Percentiles rank a stretch among this genome's conserved stretches.
phyloP scores from a whole-genome alignment of 2,329 filamentous ascomycete species.

The Cladophialophora carrionii region DNA sequence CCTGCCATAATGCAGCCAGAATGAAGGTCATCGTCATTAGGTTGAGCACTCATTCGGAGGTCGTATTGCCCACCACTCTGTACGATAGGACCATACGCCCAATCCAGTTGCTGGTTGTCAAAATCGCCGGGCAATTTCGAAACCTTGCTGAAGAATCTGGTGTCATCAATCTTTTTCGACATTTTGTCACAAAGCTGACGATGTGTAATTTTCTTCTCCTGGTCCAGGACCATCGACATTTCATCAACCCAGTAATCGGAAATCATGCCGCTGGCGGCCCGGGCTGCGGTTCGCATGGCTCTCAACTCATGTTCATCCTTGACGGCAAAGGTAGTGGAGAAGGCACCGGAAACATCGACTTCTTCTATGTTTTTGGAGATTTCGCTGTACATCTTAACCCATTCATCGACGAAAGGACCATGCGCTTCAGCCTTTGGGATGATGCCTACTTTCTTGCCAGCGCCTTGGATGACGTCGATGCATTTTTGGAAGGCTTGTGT shows the following conservation, averaged over 20 bases:
- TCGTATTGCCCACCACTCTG: conserved; percentile 97
- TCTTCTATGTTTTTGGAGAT: conserved; percentile 85
- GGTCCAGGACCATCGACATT: conserved; percentile 93
- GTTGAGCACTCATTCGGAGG: conserved; percentile 74
- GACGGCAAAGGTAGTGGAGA: conserved; percentile 85
- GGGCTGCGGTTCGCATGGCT: conserved; percentile 89
- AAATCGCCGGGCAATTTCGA: conserved; percentile 84
- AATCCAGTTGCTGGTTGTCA: conserved; percentile 86
- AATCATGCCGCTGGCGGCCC: conserved; percentile 92
- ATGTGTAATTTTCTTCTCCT: conserved; percentile 96
- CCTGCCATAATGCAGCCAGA: conserved; percentile 92
- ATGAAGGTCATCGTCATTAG: conserved; percentile 74
- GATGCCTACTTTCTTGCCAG: conserved; percentile 89
- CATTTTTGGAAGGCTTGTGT: conserved; percentile 86
- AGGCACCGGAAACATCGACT: conserved; percentile 78
- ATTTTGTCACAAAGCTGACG: conserved; percentile 83
- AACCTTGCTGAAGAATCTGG: conserved; percentile 86
- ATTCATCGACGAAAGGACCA: conserved; percentile 93
- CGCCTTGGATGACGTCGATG: conserved; percentile 80
- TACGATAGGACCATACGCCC: conserved; percentile 86
- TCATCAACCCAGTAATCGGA: conserved; percentile 96
- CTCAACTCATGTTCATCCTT: conserved; percentile 96
- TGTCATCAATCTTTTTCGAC: conserved; percentile 86
- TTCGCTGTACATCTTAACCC: conserved; percentile 80
- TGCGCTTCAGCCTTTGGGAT: conserved; percentile 80